Evolutionary conservation across 805 yeast species (phyloP).

Genomic region (Nakazawaea populi): DNA sequence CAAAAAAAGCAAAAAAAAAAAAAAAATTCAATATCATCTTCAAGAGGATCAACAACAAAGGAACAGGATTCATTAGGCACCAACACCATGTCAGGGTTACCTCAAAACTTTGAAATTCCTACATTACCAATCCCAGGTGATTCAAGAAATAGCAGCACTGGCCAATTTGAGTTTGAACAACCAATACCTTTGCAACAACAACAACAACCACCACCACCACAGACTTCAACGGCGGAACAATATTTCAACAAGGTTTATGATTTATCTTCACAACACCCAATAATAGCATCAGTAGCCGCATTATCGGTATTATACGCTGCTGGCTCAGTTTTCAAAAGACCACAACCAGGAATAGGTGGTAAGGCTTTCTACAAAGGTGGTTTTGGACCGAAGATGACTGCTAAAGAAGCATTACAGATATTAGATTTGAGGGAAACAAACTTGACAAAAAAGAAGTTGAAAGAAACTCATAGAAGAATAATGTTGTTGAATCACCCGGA

Average conservation of each 20-base stretch:
- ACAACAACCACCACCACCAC: slow-evolving; percentile 18
- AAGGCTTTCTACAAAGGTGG: slow-evolving; percentile 79
- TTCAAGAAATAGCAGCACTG: slow-evolving; percentile 13
- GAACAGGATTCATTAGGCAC: too few relatives aligned
- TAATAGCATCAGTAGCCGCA: slow-evolving; percentile 63
- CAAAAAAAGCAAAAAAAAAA: not conserved
- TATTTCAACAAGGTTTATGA: slow-evolving; percentile 57
- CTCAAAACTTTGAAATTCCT: slow-evolving; percentile 44
- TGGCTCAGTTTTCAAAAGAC: slow-evolving; percentile 62
- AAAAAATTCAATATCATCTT: not conserved
- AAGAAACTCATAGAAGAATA: slow-evolving; percentile 75
- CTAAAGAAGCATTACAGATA: slow-evolving; percentile 83
- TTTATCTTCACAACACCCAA: slow-evolving; percentile 72
- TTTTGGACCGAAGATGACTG: slow-evolving; percentile 85
- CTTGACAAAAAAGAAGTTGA: slow-evolving; percentile 56
- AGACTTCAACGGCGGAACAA: slow-evolving; percentile 43
- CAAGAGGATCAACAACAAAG: not conserved
- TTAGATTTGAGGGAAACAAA: slow-evolving; percentile 68
- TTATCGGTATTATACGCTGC: slow-evolving; percentile 57
- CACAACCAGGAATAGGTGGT: slow-evolving; percentile 61
- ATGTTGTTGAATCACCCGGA: slow-evolving; percentile 93
- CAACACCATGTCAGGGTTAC: slow-evolving; percentile 8
- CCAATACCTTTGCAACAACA: slow-evolving; percentile 19
- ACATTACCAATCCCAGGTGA: slow-evolving; percentile 54
- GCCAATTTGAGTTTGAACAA: slow-evolving; percentile 11